Percentiles rank a stretch among this genome's conserved stretches.
Evolutionary conservation across 257 asterid genomes (phyloP).

Genomic region (Cynanchum wilfordii): DNA sequence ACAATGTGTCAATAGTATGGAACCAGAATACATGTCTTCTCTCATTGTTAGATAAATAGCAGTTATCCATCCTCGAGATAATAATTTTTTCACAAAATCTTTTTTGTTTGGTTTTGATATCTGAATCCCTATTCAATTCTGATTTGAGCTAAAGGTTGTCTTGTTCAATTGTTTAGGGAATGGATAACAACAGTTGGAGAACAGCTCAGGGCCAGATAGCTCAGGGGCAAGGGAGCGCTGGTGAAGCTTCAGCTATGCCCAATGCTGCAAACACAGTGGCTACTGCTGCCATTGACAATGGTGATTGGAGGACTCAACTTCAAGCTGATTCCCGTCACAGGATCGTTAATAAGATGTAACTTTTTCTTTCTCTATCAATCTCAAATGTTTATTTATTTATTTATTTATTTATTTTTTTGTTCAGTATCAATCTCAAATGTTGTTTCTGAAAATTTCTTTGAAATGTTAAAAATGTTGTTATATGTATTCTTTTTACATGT

Average conservation of each 20-base stretch:
- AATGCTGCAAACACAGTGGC: conserved; percentile 14
- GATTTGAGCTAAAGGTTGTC: neutral
- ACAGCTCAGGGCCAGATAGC: conserved; percentile 49
- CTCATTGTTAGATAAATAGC: neutral
- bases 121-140: neutral
- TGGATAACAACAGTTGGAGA: conserved; percentile 67
- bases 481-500: neutral
- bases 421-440: too few species aligned
- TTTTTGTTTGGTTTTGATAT: neutral
- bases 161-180: conserved; percentile 13
- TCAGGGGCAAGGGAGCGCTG: conserved; percentile 48
- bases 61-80: neutral
- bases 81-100: neutral
- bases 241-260: conserved; percentile 35
- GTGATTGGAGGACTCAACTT: conserved; percentile 73
- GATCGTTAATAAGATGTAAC: conserved; percentile 66
- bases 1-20: neutral
- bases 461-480: neutral
- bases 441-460: too few species aligned
- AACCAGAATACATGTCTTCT: neutral
- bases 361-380: too few species aligned
- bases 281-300: conserved; percentile 41
- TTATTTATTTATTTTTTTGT: too few species aligned
- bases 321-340: conserved; percentile 61
- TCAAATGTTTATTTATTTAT: too few species aligned